phyloP scores from a whole-genome alignment of 306 rosid species.

The Vicia villosa region DNA sequence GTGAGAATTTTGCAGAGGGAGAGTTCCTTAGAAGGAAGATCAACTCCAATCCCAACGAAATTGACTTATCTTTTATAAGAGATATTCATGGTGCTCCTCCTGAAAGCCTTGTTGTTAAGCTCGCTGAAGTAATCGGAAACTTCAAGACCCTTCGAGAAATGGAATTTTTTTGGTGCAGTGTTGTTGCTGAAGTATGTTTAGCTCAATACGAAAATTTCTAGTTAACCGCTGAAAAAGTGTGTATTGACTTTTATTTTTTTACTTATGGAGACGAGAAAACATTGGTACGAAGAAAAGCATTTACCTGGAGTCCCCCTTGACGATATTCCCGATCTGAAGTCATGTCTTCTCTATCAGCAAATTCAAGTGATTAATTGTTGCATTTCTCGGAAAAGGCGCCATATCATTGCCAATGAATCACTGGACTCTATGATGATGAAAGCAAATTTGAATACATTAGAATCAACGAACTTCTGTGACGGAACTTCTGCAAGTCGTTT shows the following conservation, averaged over 20 bases:
- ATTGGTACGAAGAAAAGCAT: constrained; percentile 71
- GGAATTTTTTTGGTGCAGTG: constrained; percentile 85
- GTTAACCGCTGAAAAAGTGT: no score
- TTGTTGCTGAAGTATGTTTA: constrained; percentile 76
- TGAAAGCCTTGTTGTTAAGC: constrained; percentile 81
- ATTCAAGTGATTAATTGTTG: constrained; percentile 93
- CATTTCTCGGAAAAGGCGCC: constrained; percentile 82
- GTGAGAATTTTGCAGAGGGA: constrained; percentile 61
- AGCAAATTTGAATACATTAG: constrained; percentile 54
- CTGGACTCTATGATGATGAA: constrained; percentile 62
- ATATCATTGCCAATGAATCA: constrained; percentile 64
- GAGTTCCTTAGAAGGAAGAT: constrained; percentile 64
- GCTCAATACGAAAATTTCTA: constrained; percentile 20
- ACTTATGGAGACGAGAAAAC: constrained; percentile 65
- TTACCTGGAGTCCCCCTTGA: constrained; percentile 78
- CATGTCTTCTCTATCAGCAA: constrained; percentile 81
- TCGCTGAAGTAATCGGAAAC: constrained; percentile 91
- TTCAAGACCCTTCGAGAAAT: constrained; percentile 67
- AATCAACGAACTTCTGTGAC: constrained; percentile 34
- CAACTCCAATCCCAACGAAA: constrained; percentile 50
- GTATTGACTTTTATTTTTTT: not conserved
- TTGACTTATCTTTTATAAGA: constrained; percentile 52
- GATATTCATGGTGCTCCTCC: constrained; percentile 96
- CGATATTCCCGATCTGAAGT: constrained; percentile 84
- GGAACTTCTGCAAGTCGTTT: constrained; percentile 48